Conservation (phyloP, 257 asterid species). For the Salvia miltiorrhiza region DNA sequence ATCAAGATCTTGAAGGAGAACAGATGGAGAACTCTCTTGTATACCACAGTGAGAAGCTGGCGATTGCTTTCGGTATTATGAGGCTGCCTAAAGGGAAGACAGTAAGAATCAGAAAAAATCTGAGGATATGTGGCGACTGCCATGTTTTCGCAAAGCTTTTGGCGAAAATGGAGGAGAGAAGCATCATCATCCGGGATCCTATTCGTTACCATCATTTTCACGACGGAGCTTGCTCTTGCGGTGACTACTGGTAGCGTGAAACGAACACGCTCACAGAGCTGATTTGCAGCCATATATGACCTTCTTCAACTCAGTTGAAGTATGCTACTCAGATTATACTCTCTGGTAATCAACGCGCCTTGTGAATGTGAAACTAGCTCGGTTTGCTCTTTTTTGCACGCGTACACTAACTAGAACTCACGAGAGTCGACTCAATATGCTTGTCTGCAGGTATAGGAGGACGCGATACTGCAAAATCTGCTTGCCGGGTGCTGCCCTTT, state of each 20-base stretch:
- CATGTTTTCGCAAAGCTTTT: conserved; percentile 75
- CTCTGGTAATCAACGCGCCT: neutral
- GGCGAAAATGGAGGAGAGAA: conserved; percentile 55
- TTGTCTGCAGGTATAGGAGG: conserved; percentile 18
- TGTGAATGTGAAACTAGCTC: neutral
- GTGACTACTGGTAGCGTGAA: conserved; percentile 83
- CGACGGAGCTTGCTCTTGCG: conserved; percentile 78
- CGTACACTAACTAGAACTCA: neutral
- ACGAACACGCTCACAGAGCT: neutral
- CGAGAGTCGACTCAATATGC: neutral
- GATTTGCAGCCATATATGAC: neutral
- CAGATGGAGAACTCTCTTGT: conserved; percentile 81
- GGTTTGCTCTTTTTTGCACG: neutral
- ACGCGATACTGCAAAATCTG: conserved; percentile 3
- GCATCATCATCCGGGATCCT: conserved; percentile 84
- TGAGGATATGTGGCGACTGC: conserved; percentile 88
- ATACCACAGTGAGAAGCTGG: conserved; percentile 88
- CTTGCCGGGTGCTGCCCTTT: conserved; percentile 9
- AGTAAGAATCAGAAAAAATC: conserved; percentile 73
- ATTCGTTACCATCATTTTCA: conserved; percentile 89
- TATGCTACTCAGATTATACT: neutral
- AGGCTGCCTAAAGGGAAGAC: conserved; percentile 60
- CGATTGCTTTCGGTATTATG: conserved; percentile 68
- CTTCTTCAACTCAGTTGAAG: conserved; percentile 4
- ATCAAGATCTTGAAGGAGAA: conserved; percentile 89